Percentiles rank a stretch among this genome's conserved stretches.
phyloP scores from a whole-genome alignment of 2,329 filamentous ascomycete genomes.

The Chrysoporthe austroafricana region DNA sequence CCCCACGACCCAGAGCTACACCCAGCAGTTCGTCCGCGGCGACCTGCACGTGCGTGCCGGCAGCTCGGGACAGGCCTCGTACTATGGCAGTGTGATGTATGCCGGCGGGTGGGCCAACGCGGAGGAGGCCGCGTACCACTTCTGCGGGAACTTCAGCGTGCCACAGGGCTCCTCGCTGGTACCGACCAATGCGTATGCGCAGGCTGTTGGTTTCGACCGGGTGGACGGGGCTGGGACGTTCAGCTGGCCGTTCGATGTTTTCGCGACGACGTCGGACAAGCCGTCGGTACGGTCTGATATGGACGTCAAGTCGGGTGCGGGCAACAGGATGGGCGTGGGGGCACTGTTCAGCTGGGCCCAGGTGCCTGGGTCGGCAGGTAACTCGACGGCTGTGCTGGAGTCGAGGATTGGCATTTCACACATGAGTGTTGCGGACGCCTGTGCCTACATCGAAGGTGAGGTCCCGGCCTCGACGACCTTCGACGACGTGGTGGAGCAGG shows the following conservation, averaged over 20 bases:
- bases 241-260: conserved; percentile 17
- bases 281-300: conserved; percentile 9
- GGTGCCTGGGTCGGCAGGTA: background rate
- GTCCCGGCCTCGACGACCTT: conserved; percentile 12
- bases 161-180: background rate
- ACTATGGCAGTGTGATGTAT: conserved; percentile 21
- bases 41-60: conserved; percentile 17
- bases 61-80: conserved; percentile 13
- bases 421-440: conserved; percentile 15
- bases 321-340: conserved; percentile 19
- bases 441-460: conserved; percentile 15
- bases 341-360: conserved; percentile 21
- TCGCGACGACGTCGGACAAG: conserved; percentile 1
- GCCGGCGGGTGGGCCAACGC: conserved; percentile 19
- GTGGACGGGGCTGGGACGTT: conserved; percentile 20
- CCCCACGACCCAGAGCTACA: conserved; percentile 15
- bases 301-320: conserved; percentile 15
- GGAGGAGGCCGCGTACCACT: conserved; percentile 10
- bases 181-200: conserved; percentile 17
- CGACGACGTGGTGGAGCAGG: conserved; percentile 20
- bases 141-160: conserved; percentile 21
- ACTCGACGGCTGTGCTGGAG: conserved; percentile 14
- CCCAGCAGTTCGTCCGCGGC: conserved; percentile 21
- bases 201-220: conserved; percentile 6
- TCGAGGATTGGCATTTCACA: conserved; percentile 17